Base-by-base conservation (phyloP, 2,329 filamentous ascomycete species). In the Xylaria sp. region DNA sequence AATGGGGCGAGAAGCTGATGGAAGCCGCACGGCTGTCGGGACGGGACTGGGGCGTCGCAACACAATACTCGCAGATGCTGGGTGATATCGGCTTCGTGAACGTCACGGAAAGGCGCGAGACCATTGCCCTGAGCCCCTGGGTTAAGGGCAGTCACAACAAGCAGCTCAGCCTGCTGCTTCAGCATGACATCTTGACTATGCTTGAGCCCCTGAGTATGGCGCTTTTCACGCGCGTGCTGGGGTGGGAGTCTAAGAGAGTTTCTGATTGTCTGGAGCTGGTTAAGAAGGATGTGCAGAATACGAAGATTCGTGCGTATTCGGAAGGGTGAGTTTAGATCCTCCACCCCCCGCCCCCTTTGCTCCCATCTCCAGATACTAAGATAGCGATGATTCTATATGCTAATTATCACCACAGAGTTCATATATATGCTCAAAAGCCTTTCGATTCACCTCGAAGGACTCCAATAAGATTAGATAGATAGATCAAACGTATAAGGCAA, bases 171-270 rank as follows among this genome's bases (percentile, higher is more conserved):
- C 23, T 69, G 11, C 54, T 70, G 60, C 58, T 71, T 14, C 69
- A 71, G 64, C 65, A 66, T 45, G 67, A 72, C 46, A 61, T 72
- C 53, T 28, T 66, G 1, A 56, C 53, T 35, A 67, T 65, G 49
- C 62, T 72, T 31, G 70, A 72, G 54, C 64, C 68, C 52, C 60
- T 72, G 38, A 67, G 60, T 49, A 70, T 72, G 64, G 69, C 69
- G 19, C 68, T 72, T 17, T 71, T 72, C 47, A 71, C 69, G 38
- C 59, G 70, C 19, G 68, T 72, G 12, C 57, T 72, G 3, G 68
- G 68, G 7, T 70, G 67, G 70, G 64, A 68, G 19, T 51, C 56
- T 4, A n/a, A 52, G 28, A 53, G 60, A 17, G 61, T 67, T 7
- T 47, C 55, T 7, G 58, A 67, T n/a, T 66, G 65, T 25, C 47